A percentile compares a stretch with the other conserved stretches of the same genome.
Evolutionary conservation across 495 filamentous ascomycete species (phyloP).

Genomic region (Jackrogersella multiformis): DNA sequence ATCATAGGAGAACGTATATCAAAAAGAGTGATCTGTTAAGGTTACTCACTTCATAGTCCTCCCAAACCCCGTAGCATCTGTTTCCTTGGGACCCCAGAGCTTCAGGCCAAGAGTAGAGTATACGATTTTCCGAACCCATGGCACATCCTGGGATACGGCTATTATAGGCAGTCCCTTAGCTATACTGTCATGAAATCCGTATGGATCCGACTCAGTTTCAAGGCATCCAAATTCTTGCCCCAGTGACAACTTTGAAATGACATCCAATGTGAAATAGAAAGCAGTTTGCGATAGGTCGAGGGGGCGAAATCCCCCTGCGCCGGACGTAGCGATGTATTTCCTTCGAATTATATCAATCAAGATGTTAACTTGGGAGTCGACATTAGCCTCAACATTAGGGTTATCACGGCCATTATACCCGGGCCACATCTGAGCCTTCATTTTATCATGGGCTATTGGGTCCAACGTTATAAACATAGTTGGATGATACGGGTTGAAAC

Average conservation of each 20-base stretch:
- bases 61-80: slow-evolving; percentile 47
- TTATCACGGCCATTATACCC: slow-evolving; percentile 48
- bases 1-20: not conserved
- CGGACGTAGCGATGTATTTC: slow-evolving; percentile 62
- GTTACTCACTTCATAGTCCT: slow-evolving; percentile 57
- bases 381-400: slow-evolving; percentile 55
- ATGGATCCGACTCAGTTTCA: slow-evolving; percentile 64
- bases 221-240: slow-evolving; percentile 71
- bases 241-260: slow-evolving; percentile 71
- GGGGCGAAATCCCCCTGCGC: slow-evolving; percentile 59
- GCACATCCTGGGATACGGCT: slow-evolving; percentile 36
- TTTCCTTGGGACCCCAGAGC: slow-evolving; percentile 38
- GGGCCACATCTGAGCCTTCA: slow-evolving; percentile 45
- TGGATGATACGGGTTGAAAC: slow-evolving; percentile 51
- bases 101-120: slow-evolving; percentile 30
- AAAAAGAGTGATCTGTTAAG: not conserved
- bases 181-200: slow-evolving; percentile 63
- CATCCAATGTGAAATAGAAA: slow-evolving; percentile 66
- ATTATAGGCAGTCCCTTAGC: slow-evolving; percentile 61
- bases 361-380: slow-evolving; percentile 55
- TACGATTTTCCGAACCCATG: slow-evolving; percentile 40
- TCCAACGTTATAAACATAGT: slow-evolving; percentile 52
- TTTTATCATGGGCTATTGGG: slow-evolving; percentile 39
- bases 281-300: slow-evolving; percentile 54
- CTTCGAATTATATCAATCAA: slow-evolving; percentile 52